Base-by-base conservation (phyloP, 345 rosid genomes). In the Erysimum cheiranthoides region DNA sequence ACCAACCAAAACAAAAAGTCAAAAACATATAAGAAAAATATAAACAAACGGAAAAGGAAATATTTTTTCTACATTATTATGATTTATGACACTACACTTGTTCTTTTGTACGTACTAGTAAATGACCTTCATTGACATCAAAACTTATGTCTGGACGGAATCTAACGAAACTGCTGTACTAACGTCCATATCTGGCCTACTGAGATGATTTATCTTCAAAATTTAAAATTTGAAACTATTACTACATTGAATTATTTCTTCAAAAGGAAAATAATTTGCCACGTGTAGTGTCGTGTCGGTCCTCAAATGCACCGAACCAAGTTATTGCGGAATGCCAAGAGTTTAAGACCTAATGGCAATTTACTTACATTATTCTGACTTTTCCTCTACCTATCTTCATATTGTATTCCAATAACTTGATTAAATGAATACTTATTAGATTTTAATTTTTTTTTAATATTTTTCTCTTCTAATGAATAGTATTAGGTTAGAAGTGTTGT, bases 281-380 rank as follows among this genome's bases (percentile, higher is more conserved):
- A 69, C 53, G 65, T 75, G 68, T 40, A 16, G 21, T 32, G 61
- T 67, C 49, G 50, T 69, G 75, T 76, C 65, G 79, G 79, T 76
- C 5, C 18, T 59, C 35, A 60, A 59, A 60, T 75, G 73, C 79
- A 68, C 35, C 52, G 68, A 67, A 67, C 46, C 43, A 36, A 66
- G 73, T 25, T 52, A 62, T 69, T 61, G 65, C 43, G 18, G 32
- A 34, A 61, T 76, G 18, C 65, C 61, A 39, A 67, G 40, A 42
- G 56, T 35, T 32, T 32, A 54, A 14, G 64, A 64, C 49, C 28
- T 54, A 6, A 42, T 53, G 35, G 28, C 63, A 53, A 31, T 49
- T 71, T 17, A 39, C 16, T 43, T 57, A n/a, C 28, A 58, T 35
- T 63, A 21, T 54, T 27, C 8, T 50, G 73, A 67, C 68, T 67